Evolutionary conservation across 805 yeast genomes (phyloP).

Genomic region (Myxozyma melibiosi): DNA sequence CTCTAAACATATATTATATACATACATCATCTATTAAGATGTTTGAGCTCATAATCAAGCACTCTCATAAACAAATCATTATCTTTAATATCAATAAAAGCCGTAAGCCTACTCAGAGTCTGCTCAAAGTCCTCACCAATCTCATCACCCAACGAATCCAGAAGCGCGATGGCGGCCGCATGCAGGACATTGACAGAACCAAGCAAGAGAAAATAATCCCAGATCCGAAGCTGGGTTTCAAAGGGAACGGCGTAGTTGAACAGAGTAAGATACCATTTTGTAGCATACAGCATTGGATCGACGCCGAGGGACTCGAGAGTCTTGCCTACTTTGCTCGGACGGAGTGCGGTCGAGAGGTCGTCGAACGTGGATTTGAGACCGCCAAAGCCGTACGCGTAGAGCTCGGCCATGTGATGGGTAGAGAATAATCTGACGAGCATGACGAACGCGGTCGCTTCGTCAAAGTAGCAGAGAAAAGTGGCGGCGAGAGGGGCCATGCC

Average conservation of each 20-base stretch:
- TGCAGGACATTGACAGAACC: conserved; percentile 21
- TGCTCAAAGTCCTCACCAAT: conserved; percentile 17
- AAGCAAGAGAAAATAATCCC: conserved; percentile 31
- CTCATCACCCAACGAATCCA: conserved; percentile 14
- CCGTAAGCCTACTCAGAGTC: conserved; percentile 20
- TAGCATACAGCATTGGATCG: conserved; percentile 30
- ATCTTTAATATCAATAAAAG: conserved; percentile 10
- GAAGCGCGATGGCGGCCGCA: conserved; percentile 30
- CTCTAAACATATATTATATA: background rate
- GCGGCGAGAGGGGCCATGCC: conserved; percentile 50
- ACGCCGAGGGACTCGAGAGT: conserved; percentile 16
- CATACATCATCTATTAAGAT: background rate
- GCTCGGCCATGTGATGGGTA: conserved; percentile 14
- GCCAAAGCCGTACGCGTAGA: conserved; percentile 27
- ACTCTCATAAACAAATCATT: conserved; percentile 28
- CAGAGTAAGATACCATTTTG: conserved; percentile 35
- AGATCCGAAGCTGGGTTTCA: conserved; percentile 30
- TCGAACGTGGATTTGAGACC: conserved; percentile 27
- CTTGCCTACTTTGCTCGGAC: conserved; percentile 9
- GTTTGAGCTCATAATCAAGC: conserved; percentile 14
- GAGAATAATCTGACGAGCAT: conserved; percentile 26
- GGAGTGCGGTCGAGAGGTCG: conserved; percentile 11
- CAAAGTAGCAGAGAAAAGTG: conserved; percentile 42
- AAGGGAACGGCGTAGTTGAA: conserved; percentile 33
- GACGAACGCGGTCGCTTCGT: conserved; percentile 28